Conservation (phyloP, 2,329 filamentous ascomycete species). For the Aspergillus sp. region DNA sequence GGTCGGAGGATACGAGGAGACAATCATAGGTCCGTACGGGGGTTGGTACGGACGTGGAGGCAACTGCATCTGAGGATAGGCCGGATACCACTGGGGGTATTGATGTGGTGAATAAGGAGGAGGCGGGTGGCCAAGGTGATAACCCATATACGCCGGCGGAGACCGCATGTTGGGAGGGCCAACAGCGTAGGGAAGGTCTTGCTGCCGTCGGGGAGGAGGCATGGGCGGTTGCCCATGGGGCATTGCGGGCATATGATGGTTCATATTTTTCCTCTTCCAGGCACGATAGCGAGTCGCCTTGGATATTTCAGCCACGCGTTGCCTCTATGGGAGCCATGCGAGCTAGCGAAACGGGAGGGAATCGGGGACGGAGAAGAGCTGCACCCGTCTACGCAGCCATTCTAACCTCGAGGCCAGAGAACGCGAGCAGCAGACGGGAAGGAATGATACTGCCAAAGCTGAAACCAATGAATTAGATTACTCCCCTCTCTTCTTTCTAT, state of each 20-base stretch:
- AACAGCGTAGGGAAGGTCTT: slow-evolving; percentile 37
- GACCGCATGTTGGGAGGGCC: slow-evolving; percentile 46
- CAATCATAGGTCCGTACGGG: slow-evolving; percentile 36
- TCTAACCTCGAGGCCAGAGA: slow-evolving; percentile 15
- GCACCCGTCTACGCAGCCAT: slow-evolving; percentile 30
- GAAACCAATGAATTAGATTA: slow-evolving; percentile 1
- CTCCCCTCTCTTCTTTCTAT: not conserved
- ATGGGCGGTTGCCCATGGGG: slow-evolving; percentile 44
- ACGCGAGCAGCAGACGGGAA: slow-evolving; percentile 5
- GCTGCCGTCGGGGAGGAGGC: slow-evolving; percentile 38
- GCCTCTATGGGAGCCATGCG: slow-evolving; percentile 36
- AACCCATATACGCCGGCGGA: slow-evolving; percentile 52
- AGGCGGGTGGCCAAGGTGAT: slow-evolving; percentile 45
- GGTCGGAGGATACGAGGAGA: slow-evolving; percentile 37
- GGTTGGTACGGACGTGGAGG: slow-evolving; percentile 34
- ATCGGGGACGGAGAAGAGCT: slow-evolving; percentile 9
- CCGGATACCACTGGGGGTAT: slow-evolving; percentile 41
- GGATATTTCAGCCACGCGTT: slow-evolving; percentile 31
- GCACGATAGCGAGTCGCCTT: slow-evolving; percentile 24
- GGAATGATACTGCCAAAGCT: not conserved
- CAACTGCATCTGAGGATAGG: slow-evolving; percentile 33
- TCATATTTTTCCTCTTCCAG: slow-evolving; percentile 40
- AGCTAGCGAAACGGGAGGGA: slow-evolving; percentile 15
- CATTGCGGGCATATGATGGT: slow-evolving; percentile 38
- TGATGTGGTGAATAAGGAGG: slow-evolving; percentile 38